Base-by-base conservation (phyloP, 257 asterid species). In the Primulina tabacum region DNA sequence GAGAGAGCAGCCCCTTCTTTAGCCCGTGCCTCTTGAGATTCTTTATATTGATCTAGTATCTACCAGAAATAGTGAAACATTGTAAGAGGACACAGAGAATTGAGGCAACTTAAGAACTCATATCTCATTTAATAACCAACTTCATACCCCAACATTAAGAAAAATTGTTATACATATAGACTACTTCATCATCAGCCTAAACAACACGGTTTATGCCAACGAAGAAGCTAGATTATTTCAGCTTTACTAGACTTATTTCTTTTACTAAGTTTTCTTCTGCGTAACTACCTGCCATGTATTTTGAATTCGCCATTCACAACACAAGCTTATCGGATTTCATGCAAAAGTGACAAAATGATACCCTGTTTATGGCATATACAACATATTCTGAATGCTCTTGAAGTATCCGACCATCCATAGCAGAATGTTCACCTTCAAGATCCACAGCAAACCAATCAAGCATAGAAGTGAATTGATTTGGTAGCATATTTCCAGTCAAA, bases 401-500 rank as follows among this genome's bases (percentile, higher is more conserved):
- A 79, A 93, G 97, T 82, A 93, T 93, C 82, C 76, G 91, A 67
- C 95, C 97, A 86, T 93, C 99, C 99, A 93, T 90, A 76, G 99
- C 99, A 80, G 99, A 93, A 84, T 90, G 97, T 93, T 93, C 99
- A 84, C 99, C 99, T 80, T 93, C 96, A 79, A 93, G 99, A 86
- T 93, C 96, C 76, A 93, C 97, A 4, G 96, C 89, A 60, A 89
- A 93, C 99, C 99, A 93, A 81, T 93, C 96, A 18, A 93, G 97
- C 96, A 82, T 85, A 80, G 89, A 79, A 64, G 81, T 52, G 78
- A 90, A 93, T 63, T 78, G 82, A 83, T 70, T 76, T 58, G 96
- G 99, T 68, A 90, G 77, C 73, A 81, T 64, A 83, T 77, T 67
- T 70, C 77, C 80, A n/a, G 78, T 60, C 68, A 79, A 78, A 79